Evolutionary conservation across 495 filamentous ascomycete genomes (phyloP), one percentile per base, ranked within the genome.

Genomic region (Aspergillus mulundensis): DNA sequence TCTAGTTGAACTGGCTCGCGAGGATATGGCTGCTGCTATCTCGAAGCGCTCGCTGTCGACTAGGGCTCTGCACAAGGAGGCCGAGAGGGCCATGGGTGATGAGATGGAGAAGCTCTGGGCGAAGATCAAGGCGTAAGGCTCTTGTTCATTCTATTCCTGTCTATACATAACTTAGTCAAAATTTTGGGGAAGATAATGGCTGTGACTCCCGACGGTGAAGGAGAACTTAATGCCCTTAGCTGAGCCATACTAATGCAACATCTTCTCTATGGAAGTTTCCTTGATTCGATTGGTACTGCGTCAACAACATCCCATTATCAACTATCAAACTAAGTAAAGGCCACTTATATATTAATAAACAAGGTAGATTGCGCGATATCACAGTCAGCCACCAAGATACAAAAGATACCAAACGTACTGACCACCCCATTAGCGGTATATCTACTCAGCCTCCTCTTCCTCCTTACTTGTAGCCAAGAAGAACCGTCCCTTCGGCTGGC

Each of bases 381-480:
- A 40, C 38, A 40, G 15, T 8, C 38, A 16, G 15, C n/a, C 38
- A 5, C n/a, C 14, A 16, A 40, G 18, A 10, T 3, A 40, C 5
- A 6, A 2, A 16, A 16, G 3, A 40, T 8, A 40, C 3, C n/a
- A 25, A 28, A 46, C 10, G 16, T n/a, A 46, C 5, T 12, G 19
- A 28, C 25, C 8, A 28, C 25, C 25, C 25, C 3, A 28, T 28
- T 28, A 8, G 8, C 8, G 25, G 25, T 28, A 28, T 28, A 28
- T 15, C 34, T 50, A 76, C 51, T 76, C 73, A 19, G 64, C 63
- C 0, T 75, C 73, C 40, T 76, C 75, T 48, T 77, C 75, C 38
- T 77, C 75, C 61, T 74, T 76, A 56, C 60, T 72, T 4, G 75
- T 58, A 21, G 70, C 61, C 46, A 77, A 53, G 49, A 57, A 70